phyloP scores from a whole-genome alignment of 1,139 yeast genomes.

The Sugiyamaella novakii region DNA sequence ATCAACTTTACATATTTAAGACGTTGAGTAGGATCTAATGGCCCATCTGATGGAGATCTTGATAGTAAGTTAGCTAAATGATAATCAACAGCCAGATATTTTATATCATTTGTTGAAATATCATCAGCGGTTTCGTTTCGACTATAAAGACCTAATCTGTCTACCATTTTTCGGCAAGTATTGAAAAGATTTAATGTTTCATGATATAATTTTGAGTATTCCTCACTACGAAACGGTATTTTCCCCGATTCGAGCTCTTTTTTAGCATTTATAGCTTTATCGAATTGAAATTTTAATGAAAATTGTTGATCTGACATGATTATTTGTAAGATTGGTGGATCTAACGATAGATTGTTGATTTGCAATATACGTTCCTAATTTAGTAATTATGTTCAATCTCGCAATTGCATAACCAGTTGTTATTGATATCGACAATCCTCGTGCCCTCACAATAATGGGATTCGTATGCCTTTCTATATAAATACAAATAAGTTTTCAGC shows the following conservation, averaged over 20 bases:
- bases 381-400: background rate
- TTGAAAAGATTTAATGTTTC: conserved; percentile 9
- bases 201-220: conserved; percentile 5
- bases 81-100: conserved; percentile 54
- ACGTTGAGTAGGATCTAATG: conserved; percentile 21
- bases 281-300: conserved; percentile 6
- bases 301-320: conserved; percentile 14
- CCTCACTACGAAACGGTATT: background rate
- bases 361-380: background rate
- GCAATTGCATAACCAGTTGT: background rate
- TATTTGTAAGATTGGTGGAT: no score
- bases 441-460: no score
- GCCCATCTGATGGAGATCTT: conserved; percentile 24
- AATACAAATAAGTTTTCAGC: no score
- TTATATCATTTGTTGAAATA: conserved; percentile 54
- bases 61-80: conserved; percentile 48
- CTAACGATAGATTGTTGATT: background rate
- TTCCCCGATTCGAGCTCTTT: conserved; percentile 11
- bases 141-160: conserved; percentile 53
- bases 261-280: conserved; percentile 4
- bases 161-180: conserved; percentile 32
- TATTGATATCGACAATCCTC: no score
- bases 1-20: conserved; percentile 28
- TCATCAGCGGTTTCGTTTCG: conserved; percentile 61
- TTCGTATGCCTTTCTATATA: no score